A percentile compares a stretch with the other conserved stretches of the same genome.
phyloP scores from a whole-genome alignment of 2,329 filamentous ascomycete genomes.

The Fusarium virguliforme region DNA sequence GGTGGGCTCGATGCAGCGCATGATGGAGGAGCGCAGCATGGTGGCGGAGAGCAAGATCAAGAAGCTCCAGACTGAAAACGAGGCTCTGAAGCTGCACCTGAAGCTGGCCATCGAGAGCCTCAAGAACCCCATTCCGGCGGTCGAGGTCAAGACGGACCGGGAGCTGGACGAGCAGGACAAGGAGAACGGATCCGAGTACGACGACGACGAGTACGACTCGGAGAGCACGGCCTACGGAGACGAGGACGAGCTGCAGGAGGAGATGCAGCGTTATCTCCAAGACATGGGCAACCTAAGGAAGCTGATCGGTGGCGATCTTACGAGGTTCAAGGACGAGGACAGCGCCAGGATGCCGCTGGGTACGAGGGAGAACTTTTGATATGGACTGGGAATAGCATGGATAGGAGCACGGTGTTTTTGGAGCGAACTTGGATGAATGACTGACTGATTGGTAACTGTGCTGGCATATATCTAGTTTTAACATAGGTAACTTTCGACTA shows the following conservation, averaged over 20 bases:
- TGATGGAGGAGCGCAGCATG: slow-evolving; percentile 95
- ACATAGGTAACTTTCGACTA: no score
- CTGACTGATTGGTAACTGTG: background rate
- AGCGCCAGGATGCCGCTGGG: slow-evolving; percentile 69
- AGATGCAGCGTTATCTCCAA: slow-evolving; percentile 86
- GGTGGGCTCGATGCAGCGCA: slow-evolving; percentile 89
- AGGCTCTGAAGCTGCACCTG: slow-evolving; percentile 88
- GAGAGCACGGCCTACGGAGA: slow-evolving; percentile 65
- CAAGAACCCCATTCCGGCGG: slow-evolving; percentile 88
- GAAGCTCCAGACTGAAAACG: slow-evolving; percentile 90
- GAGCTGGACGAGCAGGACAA: slow-evolving; percentile 56
- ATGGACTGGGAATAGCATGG: slow-evolving; percentile 37
- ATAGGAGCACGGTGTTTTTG: slow-evolving; percentile 53
- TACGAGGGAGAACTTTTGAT: slow-evolving; percentile 60
- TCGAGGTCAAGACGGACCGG: slow-evolving; percentile 58
- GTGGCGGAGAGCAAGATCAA: slow-evolving; percentile 96
- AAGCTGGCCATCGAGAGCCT: slow-evolving; percentile 88
- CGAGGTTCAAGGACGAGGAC: slow-evolving; percentile 75
- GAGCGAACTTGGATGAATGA: slow-evolving; percentile 42
- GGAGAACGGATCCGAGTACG: slow-evolving; percentile 65
- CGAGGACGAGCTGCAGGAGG: slow-evolving; percentile 79
- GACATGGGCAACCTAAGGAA: slow-evolving; percentile 80
- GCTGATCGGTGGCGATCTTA: slow-evolving; percentile 83
- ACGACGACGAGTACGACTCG: slow-evolving; percentile 72
- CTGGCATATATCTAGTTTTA: no score